Conservation (phyloP, 78 protist species). For the Diacronema lutheri region DNA sequence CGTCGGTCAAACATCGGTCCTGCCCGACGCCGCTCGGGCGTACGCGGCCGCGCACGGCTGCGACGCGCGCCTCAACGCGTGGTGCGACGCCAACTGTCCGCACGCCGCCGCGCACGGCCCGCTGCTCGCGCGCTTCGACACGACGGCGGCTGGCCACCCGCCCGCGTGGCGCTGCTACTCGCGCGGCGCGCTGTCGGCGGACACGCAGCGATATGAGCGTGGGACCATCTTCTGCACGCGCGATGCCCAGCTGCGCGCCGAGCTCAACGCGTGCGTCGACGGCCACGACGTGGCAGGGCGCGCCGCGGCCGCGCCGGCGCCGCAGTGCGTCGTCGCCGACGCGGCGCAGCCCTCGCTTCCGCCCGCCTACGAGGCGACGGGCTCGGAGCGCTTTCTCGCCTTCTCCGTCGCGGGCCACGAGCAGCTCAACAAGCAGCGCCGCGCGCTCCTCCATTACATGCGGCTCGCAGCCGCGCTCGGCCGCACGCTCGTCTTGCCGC, state of each 20-base stretch:
- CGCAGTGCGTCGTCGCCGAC: too few relatives aligned
- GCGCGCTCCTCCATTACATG: background rate
- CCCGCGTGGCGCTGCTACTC: background rate
- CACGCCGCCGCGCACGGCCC: background rate
- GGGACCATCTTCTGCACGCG: background rate
- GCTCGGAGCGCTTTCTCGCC: background rate
- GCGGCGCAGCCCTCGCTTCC: too few relatives aligned
- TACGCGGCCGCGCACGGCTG: background rate
- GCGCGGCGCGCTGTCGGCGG: background rate
- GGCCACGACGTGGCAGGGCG: background rate
- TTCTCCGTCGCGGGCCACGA: background rate
- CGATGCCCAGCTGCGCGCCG: background rate
- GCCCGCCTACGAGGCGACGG: too few relatives aligned
- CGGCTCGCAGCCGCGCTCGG: background rate
- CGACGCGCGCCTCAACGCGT: background rate
- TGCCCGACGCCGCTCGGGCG: too few relatives aligned
- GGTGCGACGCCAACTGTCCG: background rate
- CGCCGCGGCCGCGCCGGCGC: too few relatives aligned
- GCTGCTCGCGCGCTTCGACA: background rate
- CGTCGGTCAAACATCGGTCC: too few relatives aligned
- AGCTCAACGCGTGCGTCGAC: background rate
- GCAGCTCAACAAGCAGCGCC: constrained; percentile 29
- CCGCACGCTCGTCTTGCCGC: background rate
- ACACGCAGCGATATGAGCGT: background rate
- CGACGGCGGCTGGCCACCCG: too few relatives aligned